Evolutionary conservation across 2,329 filamentous ascomycete genomes (phyloP).

Genomic region (Epichloe brachyelytri): DNA sequence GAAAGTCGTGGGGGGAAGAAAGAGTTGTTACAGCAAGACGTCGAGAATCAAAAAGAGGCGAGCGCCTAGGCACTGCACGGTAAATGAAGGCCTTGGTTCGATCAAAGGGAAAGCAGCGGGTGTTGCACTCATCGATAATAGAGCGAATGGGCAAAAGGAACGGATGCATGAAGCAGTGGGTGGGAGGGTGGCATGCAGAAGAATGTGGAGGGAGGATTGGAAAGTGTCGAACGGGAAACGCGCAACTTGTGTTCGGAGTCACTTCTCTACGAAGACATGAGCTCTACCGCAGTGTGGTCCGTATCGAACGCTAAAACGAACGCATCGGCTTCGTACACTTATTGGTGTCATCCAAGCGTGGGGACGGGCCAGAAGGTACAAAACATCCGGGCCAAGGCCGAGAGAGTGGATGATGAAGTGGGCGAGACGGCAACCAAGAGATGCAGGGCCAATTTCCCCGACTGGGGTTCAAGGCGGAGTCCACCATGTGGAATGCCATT

Average conservation of each 20-base stretch:
- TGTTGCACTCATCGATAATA: background rate
- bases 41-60: background rate
- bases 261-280: background rate
- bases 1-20: background rate
- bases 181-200: background rate
- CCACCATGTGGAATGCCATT: background rate
- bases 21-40: background rate
- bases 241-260: background rate
- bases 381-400: constrained; percentile 1
- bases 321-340: background rate
- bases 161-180: constrained; percentile 1
- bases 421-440: background rate
- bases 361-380: constrained; percentile 1
- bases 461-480: constrained; percentile 7
- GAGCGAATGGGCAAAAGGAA: background rate
- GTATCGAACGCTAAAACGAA: background rate
- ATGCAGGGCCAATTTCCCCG: constrained; percentile 13
- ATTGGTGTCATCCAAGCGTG: constrained; percentile 3
- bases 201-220: background rate
- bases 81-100: background rate
- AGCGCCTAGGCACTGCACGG: background rate
- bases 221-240: background rate
- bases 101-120: background rate
- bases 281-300: no score
- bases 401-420: constrained; percentile 1